phyloP scores from a whole-genome alignment of 345 rosid species.

The Euphorbia lathyris region DNA sequence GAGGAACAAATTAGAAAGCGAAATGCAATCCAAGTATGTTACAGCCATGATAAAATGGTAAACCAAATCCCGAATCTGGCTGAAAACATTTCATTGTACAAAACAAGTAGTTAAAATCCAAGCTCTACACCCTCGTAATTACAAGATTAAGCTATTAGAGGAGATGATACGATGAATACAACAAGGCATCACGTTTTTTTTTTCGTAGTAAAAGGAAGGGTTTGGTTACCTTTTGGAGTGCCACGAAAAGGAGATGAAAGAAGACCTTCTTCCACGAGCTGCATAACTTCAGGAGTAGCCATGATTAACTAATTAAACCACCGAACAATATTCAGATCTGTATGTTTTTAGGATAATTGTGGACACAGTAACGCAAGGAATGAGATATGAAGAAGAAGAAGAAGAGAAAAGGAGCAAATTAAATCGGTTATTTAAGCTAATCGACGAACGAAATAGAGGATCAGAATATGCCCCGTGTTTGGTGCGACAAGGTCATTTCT shows the following conservation, averaged over 20 bases:
- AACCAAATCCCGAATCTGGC: background rate
- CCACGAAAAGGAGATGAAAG: conserved; percentile 45
- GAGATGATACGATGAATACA: no score
- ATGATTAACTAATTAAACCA: conserved; percentile 31
- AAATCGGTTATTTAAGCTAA: background rate
- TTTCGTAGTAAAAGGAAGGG: background rate
- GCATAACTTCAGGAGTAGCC: conserved; percentile 70
- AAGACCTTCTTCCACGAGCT: conserved; percentile 47
- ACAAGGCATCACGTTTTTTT: no score
- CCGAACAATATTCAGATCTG: background rate
- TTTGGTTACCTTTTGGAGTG: conserved; percentile 38
- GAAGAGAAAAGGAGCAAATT: background rate
- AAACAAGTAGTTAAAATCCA: no score
- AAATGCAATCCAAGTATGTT: background rate
- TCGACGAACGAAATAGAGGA: background rate
- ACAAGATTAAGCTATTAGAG: no score
- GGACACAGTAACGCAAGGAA: background rate
- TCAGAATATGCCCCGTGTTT: background rate
- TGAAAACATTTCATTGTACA: no score
- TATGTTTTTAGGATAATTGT: background rate
- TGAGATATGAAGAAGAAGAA: background rate
- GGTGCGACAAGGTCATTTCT: background rate
- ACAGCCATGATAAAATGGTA: background rate
- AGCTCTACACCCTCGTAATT: no score
- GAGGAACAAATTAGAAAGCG: no score